A percentile compares a stretch with the other conserved stretches of the same genome.
Evolutionary conservation across 2,329 filamentous ascomycete genomes (phyloP).

Genomic region (Alternaria metachromatica): DNA sequence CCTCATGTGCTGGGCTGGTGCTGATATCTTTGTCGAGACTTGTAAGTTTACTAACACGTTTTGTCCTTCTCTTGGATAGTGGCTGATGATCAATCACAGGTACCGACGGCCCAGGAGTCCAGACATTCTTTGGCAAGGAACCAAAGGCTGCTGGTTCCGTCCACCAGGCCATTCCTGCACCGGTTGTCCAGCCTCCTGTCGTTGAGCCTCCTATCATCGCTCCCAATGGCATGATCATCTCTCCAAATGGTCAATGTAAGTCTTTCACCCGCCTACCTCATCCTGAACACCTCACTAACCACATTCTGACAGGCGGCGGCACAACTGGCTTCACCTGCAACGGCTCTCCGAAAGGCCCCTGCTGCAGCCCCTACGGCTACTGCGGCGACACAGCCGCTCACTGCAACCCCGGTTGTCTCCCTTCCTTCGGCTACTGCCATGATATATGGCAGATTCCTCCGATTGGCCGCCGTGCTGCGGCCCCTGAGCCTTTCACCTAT

Average conservation of each 20-base stretch:
- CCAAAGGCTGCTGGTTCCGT: background rate
- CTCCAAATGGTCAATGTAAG: constrained; percentile 1
- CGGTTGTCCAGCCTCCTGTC: background rate
- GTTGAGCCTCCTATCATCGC: background rate
- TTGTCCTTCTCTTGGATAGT: too few species aligned
- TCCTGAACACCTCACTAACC: background rate
- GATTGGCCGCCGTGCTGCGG: background rate
- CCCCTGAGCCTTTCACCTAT: background rate
- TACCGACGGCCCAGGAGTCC: constrained; percentile 13
- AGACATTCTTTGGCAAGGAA: constrained; percentile 2
- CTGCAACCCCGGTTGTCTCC: constrained; percentile 29
- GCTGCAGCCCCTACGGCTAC: constrained; percentile 9
- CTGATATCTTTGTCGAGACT: constrained; percentile 26
- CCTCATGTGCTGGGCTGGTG: constrained; percentile 20
- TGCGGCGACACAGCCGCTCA: constrained; percentile 18
- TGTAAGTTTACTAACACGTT: constrained; percentile 20
- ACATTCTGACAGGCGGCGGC: background rate
- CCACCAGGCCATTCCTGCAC: background rate
- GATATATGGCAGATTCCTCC: background rate
- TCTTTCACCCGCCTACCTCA: background rate
- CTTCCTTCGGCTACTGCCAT: constrained; percentile 8
- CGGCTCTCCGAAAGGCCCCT: background rate
- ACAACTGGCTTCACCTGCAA: background rate
- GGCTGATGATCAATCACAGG: constrained; percentile 1
- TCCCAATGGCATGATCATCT: background rate